Percentiles rank a stretch among this genome's conserved stretches.
phyloP scores from a whole-genome alignment of 2,329 filamentous ascomycete species.

The Aureobasidium musti region DNA sequence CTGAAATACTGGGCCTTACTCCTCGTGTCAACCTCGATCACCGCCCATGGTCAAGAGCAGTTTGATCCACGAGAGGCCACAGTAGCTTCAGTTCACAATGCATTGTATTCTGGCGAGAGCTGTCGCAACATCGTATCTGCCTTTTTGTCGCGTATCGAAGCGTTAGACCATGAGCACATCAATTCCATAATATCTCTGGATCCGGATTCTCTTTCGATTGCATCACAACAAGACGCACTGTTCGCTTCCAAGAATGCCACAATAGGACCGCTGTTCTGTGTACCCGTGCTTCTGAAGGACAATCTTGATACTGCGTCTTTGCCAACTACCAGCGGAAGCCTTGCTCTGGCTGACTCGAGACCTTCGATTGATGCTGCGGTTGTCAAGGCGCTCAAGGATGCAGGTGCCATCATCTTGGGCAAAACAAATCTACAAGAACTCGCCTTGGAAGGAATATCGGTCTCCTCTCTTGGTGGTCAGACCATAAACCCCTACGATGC shows the following conservation, averaged over 20 bases:
- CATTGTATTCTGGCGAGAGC: slow-evolving; percentile 55
- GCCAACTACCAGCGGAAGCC: slow-evolving; percentile 59
- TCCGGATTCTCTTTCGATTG: slow-evolving; percentile 50
- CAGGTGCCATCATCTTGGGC: slow-evolving; percentile 41
- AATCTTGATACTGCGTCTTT: slow-evolving; percentile 61
- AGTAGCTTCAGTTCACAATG: slow-evolving; percentile 58
- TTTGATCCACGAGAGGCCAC: slow-evolving; percentile 62
- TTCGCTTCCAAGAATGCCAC: slow-evolving; percentile 54
- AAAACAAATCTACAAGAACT: slow-evolving; percentile 58
- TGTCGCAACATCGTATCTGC: slow-evolving; percentile 58
- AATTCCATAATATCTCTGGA: slow-evolving; percentile 61
- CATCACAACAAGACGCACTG: slow-evolving; percentile 53
- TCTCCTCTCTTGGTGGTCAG: slow-evolving; percentile 65
- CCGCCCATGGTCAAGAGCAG: background rate
- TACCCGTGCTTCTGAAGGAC: slow-evolving; percentile 65
- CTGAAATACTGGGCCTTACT: background rate
- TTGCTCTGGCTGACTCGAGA: slow-evolving; percentile 52
- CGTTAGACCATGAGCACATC: slow-evolving; percentile 55
- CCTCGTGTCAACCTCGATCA: background rate
- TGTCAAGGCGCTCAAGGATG: slow-evolving; percentile 38
- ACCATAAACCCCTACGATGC: slow-evolving; percentile 67
- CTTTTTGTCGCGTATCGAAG: slow-evolving; percentile 60
- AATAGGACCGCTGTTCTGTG: slow-evolving; percentile 58
- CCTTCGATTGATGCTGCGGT: slow-evolving; percentile 45
- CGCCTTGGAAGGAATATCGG: slow-evolving; percentile 63